Percentiles rank a stretch among this genome's conserved stretches.
phyloP scores from a whole-genome alignment of 2,329 filamentous ascomycete species.

The Lasiodiplodia theobromae region DNA sequence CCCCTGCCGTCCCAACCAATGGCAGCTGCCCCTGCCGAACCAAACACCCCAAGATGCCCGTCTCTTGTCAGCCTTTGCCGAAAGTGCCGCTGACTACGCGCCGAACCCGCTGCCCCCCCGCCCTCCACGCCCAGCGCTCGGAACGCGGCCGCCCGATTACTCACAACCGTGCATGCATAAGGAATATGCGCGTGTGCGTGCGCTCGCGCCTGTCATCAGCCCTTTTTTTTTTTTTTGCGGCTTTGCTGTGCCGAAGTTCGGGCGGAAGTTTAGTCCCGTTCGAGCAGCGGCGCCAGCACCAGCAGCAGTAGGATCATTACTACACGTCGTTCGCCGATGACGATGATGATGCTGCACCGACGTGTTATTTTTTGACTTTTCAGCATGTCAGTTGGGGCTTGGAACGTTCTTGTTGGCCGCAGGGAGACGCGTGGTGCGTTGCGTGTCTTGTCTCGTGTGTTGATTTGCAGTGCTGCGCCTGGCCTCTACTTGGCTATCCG shows the following conservation, averaged over 20 bases:
- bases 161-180: neutral
- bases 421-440: neutral
- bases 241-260: neutral
- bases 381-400: neutral
- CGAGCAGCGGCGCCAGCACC: no score
- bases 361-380: neutral
- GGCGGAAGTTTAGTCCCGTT: neutral
- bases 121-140: neutral
- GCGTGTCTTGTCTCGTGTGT: neutral
- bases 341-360: no score
- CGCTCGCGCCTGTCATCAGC: neutral
- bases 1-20: neutral
- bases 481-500: neutral
- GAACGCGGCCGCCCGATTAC: neutral
- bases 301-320: no score
- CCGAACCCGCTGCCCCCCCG: no score
- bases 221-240: no score
- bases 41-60: neutral
- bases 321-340: no score
- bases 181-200: neutral
- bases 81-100: neutral
- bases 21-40: neutral
- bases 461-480: neutral
- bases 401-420: neutral
- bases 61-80: neutral